Percentiles rank a stretch among this genome's conserved stretches.
These are phyloP conservation scores for Trichoderma lentiforme DNA, from an alignment of 2,329 filamentous ascomycete genomes.

Conservation along the genomic window DNA sequence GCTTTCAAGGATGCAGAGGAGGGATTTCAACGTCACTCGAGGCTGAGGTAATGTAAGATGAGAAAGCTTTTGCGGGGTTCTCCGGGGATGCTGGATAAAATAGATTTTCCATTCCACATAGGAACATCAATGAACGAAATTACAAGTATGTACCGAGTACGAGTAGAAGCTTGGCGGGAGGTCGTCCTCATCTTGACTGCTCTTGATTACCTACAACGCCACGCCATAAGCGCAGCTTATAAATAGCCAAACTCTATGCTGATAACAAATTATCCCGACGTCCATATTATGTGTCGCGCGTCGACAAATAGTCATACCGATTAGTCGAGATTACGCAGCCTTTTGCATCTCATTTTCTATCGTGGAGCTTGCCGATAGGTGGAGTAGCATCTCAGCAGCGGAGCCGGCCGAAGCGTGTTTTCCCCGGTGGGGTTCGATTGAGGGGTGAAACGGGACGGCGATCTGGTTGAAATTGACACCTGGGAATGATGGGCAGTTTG, in stretches of 20 bases:
- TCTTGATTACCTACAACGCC: neutral
- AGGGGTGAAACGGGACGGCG: neutral
- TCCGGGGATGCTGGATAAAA: neutral
- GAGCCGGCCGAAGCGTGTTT: conserved; percentile 35
- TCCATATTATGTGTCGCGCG: neutral
- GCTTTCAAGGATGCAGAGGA: neutral
- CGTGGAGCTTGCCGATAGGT: conserved; percentile 31
- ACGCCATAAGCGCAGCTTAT: neutral
- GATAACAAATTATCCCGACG: neutral
- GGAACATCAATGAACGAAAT: neutral
- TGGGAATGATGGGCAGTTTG: neutral
- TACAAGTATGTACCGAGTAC: neutral
- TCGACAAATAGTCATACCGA: neutral
- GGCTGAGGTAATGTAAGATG: neutral
- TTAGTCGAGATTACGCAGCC: neutral
- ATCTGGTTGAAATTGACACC: neutral
- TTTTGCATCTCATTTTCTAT: neutral
- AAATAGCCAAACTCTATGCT: neutral
- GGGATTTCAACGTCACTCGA: neutral
- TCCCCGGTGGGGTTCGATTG: conserved; percentile 25
- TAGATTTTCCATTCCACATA: conserved; percentile 6
- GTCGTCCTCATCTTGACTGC: neutral
- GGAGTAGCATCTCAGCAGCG: conserved; percentile 26
- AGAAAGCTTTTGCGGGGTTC: neutral
- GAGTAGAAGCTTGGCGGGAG: neutral